Conservation (phyloP, 192 early-diverging fungal species). For the Rhizophagus prolifer region DNA sequence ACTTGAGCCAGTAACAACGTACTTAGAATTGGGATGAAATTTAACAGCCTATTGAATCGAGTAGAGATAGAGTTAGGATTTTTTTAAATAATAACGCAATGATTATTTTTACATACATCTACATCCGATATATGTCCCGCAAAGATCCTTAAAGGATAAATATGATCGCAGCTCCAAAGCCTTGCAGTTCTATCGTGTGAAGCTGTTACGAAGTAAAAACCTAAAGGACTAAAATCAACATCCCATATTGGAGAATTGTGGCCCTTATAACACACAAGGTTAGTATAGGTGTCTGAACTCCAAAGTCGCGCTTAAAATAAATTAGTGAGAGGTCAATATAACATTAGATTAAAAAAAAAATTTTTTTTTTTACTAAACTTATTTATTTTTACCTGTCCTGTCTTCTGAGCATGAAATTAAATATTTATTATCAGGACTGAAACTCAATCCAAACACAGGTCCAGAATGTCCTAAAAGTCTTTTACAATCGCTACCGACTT, state of each 20-base stretch:
- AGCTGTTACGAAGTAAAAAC: conserved; percentile 96
- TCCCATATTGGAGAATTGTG: conserved; percentile 99
- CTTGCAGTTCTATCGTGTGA: conserved; percentile 94
- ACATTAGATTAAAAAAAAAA: not conserved
- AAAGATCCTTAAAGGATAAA: conserved; percentile 94
- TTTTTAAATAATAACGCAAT: conserved; percentile 67
- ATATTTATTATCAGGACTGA: conserved; percentile 84
- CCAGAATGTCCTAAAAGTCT: conserved; percentile 89
- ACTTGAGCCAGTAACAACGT: conserved; percentile 88
- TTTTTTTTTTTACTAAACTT: not conserved
- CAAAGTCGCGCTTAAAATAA: conserved; percentile 78
- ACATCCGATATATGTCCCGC: conserved; percentile 98
- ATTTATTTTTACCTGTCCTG: conserved; percentile 60
- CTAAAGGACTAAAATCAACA: conserved; percentile 84
- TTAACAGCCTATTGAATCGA: conserved; percentile 64
- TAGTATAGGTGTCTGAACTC: conserved; percentile 88
- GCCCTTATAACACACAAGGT: conserved; percentile 93
- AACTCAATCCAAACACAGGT: conserved; percentile 82
- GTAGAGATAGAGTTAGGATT: conserved; percentile 25
- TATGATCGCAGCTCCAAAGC: conserved; percentile 96
- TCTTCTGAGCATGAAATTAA: conserved; percentile 92
- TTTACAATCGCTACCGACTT: conserved; percentile 54
- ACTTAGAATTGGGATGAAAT: conserved; percentile 97
- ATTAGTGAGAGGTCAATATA: not conserved
- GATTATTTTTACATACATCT: conserved; percentile 73